phyloP scores from a whole-genome alignment of 768 basidiomycete genomes.

The Calvatia gigantea region DNA sequence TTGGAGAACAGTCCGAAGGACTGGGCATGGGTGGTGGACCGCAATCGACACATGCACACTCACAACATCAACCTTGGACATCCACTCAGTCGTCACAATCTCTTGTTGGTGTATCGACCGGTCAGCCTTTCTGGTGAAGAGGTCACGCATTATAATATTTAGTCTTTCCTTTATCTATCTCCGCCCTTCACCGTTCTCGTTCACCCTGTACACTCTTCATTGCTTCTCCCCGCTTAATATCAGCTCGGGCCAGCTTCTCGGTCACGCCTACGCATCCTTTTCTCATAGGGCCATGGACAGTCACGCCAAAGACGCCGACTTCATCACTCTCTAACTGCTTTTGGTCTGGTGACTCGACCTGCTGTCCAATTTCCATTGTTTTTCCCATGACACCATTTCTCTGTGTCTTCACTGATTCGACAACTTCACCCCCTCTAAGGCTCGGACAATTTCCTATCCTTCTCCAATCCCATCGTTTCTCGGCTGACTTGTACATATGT shows the following conservation, averaged over 20 bases:
- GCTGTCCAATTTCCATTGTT: background rate
- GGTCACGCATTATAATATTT: background rate
- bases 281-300: background rate
- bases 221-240: background rate
- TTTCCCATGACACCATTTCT: slow-evolving; percentile 7
- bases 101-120: slow-evolving; percentile 7
- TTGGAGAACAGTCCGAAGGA: slow-evolving; percentile 1
- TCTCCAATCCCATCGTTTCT: background rate
- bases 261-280: background rate
- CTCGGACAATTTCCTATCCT: slow-evolving; percentile 1
- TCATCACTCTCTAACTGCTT: slow-evolving; percentile 7
- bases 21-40: background rate
- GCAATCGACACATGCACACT: background rate
- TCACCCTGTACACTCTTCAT: background rate
- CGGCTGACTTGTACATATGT: slow-evolving; percentile 8
- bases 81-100: slow-evolving; percentile 3
- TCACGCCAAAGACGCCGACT: background rate
- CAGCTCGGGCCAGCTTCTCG: background rate
- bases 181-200: background rate
- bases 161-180: background rate
- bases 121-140: slow-evolving; percentile 9
- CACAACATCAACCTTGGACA: slow-evolving; percentile 8
- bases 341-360: slow-evolving; percentile 6
- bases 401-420: background rate
- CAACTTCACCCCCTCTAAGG: background rate